Evolutionary conservation across 768 basidiomycete genomes (phyloP).

Genomic region (Dioszegia hungarica): DNA sequence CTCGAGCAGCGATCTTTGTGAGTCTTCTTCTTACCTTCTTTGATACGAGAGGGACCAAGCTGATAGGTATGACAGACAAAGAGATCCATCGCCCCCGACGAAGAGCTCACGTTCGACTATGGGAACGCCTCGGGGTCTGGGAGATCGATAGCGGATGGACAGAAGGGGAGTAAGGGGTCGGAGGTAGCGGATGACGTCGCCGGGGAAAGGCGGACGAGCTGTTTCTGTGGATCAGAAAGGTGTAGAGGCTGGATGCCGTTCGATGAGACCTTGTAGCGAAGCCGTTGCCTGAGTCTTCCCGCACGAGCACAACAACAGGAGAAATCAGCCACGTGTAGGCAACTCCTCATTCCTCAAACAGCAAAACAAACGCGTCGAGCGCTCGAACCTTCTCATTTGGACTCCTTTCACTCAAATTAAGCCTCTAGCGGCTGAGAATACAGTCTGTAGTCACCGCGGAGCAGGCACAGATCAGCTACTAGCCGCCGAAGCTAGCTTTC

Average conservation of each 20-base stretch:
- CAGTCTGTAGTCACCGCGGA: no score
- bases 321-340: no score
- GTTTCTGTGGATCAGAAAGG: slow-evolving; percentile 12
- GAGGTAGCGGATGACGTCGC: background rate
- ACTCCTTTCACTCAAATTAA: background rate
- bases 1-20: slow-evolving; percentile 48
- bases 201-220: slow-evolving; percentile 4
- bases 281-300: background rate
- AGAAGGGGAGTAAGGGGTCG: background rate
- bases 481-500: no score
- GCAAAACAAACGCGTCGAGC: background rate
- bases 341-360: no score
- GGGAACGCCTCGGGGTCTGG: slow-evolving; percentile 37
- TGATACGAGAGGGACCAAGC: background rate
- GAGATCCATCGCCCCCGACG: slow-evolving; percentile 27
- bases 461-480: no score
- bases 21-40: slow-evolving; percentile 3
- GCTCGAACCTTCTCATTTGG: background rate
- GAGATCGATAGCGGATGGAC: background rate
- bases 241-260: slow-evolving; percentile 43
- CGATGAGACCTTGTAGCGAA: slow-evolving; percentile 14
- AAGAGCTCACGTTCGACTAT: slow-evolving; percentile 49
- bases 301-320: no score
- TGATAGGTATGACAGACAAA: slow-evolving; percentile 25
- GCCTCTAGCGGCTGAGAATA: no score